Percentiles rank a stretch among this genome's conserved stretches.
Conservation (phyloP, 148 eudicot genomes). For the Nepenthes gracilis region DNA sequence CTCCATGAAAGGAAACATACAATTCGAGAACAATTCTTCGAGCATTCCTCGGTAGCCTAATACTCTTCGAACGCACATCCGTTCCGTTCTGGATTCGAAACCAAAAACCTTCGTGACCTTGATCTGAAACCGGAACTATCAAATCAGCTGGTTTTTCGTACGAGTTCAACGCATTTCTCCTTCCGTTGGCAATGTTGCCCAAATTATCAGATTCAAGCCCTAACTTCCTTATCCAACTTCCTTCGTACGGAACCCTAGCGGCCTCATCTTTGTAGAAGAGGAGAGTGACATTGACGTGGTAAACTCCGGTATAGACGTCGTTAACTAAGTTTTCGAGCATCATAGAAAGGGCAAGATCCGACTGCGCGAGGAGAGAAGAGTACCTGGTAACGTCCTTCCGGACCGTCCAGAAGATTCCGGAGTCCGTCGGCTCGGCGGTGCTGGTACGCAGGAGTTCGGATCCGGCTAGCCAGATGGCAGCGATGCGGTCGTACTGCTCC, state of each 20-base stretch:
- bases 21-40: conserved; percentile 54
- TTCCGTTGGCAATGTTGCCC: background rate
- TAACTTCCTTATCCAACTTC: conserved; percentile 12
- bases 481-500: conserved; percentile 62
- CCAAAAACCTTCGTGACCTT: conserved; percentile 52
- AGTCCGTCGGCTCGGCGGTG: conserved; percentile 55
- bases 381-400: conserved; percentile 66
- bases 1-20: conserved; percentile 73
- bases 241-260: conserved; percentile 4
- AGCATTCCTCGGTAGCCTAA: conserved; percentile 47
- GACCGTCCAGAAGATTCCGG: conserved; percentile 62
- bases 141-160: conserved; percentile 66
- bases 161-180: conserved; percentile 5
- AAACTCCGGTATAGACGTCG: conserved; percentile 53
- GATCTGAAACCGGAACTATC: conserved; percentile 48
- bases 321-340: conserved; percentile 75
- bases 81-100: conserved; percentile 45
- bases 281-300: conserved; percentile 39
- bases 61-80: conserved; percentile 14
- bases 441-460: conserved; percentile 77
- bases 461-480: conserved; percentile 62
- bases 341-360: conserved; percentile 34
- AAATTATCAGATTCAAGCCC: conserved; percentile 16
- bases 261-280: conserved; percentile 22
- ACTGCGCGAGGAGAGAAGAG: conserved; percentile 23